Conservation (phyloP, 2,329 filamentous ascomycete species). For the Monosporascus sp. region DNA sequence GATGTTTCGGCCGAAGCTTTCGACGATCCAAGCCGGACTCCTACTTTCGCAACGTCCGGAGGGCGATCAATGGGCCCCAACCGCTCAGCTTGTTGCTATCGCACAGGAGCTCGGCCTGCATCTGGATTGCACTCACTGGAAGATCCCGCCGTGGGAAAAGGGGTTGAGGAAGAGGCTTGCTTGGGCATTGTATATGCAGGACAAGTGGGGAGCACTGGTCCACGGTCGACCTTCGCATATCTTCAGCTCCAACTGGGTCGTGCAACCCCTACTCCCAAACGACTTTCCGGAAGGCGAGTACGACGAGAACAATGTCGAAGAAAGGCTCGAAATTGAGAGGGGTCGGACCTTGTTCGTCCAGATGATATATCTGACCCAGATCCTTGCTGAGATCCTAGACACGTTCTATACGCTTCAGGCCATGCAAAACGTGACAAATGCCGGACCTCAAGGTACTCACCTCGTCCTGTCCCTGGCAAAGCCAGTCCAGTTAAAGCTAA, state of each 20-base stretch:
- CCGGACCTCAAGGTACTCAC: slow-evolving; percentile 64
- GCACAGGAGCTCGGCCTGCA: slow-evolving; percentile 85
- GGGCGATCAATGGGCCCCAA: slow-evolving; percentile 76
- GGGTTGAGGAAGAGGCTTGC: slow-evolving; percentile 78
- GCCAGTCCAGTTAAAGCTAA: slow-evolving; percentile 74
- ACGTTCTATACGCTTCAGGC: slow-evolving; percentile 77
- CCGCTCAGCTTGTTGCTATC: slow-evolving; percentile 80
- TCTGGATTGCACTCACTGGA: slow-evolving; percentile 81
- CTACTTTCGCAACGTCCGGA: slow-evolving; percentile 70
- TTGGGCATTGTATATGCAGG: slow-evolving; percentile 91
- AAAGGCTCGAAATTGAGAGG: slow-evolving; percentile 59
- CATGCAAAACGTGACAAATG: slow-evolving; percentile 61
- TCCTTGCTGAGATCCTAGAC: slow-evolving; percentile 74
- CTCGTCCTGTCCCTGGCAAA: slow-evolving; percentile 71
- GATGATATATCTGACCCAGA: slow-evolving; percentile 69
- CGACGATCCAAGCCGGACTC: slow-evolving; percentile 71
- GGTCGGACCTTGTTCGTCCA: slow-evolving; percentile 68
- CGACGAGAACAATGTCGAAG: slow-evolving; percentile 55
- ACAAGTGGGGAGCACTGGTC: slow-evolving; percentile 75
- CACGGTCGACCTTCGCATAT: slow-evolving; percentile 68
- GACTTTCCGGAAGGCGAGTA: slow-evolving; percentile 63
- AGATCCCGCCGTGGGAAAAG: slow-evolving; percentile 82
- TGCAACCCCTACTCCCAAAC: slow-evolving; percentile 47
- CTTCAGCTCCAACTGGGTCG: slow-evolving; percentile 57
- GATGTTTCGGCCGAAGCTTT: slow-evolving; percentile 76